Evolutionary conservation across 257 asterid species (phyloP).

Genomic region (Solanum ossicruentum): DNA sequence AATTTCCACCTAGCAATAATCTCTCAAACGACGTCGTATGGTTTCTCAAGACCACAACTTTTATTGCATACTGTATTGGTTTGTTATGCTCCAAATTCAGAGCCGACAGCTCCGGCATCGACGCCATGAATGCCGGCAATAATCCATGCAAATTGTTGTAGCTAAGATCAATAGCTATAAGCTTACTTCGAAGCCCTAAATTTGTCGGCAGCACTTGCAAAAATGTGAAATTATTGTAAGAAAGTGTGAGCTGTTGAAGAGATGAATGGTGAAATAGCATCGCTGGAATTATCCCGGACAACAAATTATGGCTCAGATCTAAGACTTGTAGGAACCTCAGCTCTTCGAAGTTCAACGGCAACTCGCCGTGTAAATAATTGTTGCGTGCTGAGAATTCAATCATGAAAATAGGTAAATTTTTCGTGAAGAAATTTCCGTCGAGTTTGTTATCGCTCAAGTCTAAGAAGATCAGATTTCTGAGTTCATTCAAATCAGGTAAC

Average conservation of each 20-base stretch:
- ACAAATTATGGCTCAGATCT: constrained; percentile 10
- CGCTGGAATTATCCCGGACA: neutral
- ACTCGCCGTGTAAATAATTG: constrained; percentile 1
- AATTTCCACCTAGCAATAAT: constrained; percentile 9
- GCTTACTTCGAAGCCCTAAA: neutral
- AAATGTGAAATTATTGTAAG: constrained; percentile 2
- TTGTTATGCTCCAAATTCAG: constrained; percentile 11
- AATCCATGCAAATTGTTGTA: constrained; percentile 1
- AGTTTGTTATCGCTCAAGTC: constrained; percentile 1
- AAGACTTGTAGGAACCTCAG: constrained; percentile 1
- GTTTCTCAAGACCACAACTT: neutral
- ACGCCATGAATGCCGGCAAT: constrained; percentile 9
- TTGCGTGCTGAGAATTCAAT: constrained; percentile 4
- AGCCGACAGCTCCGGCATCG: constrained; percentile 8
- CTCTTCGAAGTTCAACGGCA: neutral
- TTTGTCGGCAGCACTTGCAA: neutral
- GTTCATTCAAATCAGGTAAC: constrained; percentile 3
- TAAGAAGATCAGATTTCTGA: constrained; percentile 1
- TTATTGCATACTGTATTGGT: constrained; percentile 5
- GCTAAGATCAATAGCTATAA: constrained; percentile 11
- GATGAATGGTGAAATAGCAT: constrained; percentile 3
- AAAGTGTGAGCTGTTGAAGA: constrained; percentile 13
- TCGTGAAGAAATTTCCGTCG: neutral
- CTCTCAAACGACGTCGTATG: constrained; percentile 1
- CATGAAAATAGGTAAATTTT: neutral